phyloP scores from a whole-genome alignment of 495 filamentous ascomycete species.

The Daldinia decipiens region DNA sequence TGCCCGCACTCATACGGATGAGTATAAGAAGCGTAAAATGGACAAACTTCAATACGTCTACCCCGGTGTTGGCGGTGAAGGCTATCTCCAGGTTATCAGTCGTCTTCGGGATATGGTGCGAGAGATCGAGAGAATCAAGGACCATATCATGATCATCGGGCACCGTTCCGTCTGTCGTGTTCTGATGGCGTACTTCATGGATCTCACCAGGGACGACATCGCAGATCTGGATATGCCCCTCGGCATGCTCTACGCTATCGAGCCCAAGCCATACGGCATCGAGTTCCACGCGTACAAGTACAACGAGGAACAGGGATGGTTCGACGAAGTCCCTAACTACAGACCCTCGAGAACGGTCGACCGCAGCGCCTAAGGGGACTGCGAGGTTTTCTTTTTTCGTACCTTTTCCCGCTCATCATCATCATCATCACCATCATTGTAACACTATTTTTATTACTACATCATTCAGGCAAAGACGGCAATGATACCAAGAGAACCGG shows the following conservation, averaged over 20 bases:
- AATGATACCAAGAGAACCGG: constrained; percentile 42
- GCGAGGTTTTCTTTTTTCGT: background rate
- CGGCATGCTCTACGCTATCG: constrained; percentile 90
- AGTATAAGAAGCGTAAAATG: constrained; percentile 75
- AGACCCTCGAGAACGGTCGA: constrained; percentile 69
- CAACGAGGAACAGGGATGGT: constrained; percentile 78
- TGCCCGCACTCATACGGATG: constrained; percentile 73
- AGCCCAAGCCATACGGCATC: constrained; percentile 97
- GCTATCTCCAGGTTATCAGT: constrained; percentile 96
- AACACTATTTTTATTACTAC: constrained; percentile 20
- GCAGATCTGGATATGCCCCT: constrained; percentile 92
- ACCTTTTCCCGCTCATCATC: constrained; percentile 15
- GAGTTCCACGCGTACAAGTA: constrained; percentile 95
- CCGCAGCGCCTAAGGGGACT: constrained; percentile 41
- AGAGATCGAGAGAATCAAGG: constrained; percentile 95
- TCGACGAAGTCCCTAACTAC: constrained; percentile 82
- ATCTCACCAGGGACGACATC: constrained; percentile 86
- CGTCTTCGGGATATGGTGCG: constrained; percentile 94
- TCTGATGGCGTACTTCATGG: constrained; percentile 94
- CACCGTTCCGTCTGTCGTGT: constrained; percentile 92
- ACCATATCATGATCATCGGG: constrained; percentile 89
- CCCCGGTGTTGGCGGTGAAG: constrained; percentile 93
- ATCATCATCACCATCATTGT: constrained; percentile 26
- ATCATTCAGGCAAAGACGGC: constrained; percentile 32
- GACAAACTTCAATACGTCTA: constrained; percentile 96